These are phyloP conservation scores for Coelastrella sp. DNA, from an alignment of 139 green algal genomes.

Conservation along the genomic window DNA sequence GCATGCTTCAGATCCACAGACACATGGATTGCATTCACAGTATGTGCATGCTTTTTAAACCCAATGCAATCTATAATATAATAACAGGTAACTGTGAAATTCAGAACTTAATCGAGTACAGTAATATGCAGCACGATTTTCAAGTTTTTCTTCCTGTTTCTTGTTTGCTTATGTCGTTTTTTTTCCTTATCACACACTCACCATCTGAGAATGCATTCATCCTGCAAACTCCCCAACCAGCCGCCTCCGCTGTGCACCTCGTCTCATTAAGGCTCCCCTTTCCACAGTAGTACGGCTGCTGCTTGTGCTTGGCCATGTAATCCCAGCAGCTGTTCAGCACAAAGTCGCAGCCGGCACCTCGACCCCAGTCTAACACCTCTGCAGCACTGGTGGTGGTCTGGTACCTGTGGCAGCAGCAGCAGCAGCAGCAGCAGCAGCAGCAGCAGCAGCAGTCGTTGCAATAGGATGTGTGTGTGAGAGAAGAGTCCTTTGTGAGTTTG, in stretches of 20 bases:
- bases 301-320: not conserved
- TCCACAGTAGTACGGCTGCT: constrained; percentile 27
- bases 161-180: too few species aligned
- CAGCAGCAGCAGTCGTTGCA: too few species aligned
- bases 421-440: not conserved
- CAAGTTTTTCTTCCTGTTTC: too few species aligned
- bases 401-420: constrained; percentile 2
- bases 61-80: too few species aligned
- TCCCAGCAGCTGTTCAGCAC: constrained; percentile 12
- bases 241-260: constrained; percentile 7
- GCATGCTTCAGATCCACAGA: too few species aligned
- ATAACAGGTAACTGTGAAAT: too few species aligned
- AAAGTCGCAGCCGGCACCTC: constrained; percentile 19
- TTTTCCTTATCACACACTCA: not conserved
- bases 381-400: not conserved
- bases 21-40: too few species aligned
- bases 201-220: constrained; percentile 25
- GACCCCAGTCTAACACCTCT: constrained; percentile 30
- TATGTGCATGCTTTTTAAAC: too few species aligned
- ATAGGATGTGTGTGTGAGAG: too few species aligned
- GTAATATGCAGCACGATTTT: too few species aligned
- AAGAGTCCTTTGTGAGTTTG: too few species aligned
- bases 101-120: too few species aligned
- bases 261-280: constrained; percentile 19
- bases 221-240: constrained; percentile 25